Base-by-base conservation (phyloP, 2,329 filamentous ascomycete species). In the Bertia moriformis region DNA sequence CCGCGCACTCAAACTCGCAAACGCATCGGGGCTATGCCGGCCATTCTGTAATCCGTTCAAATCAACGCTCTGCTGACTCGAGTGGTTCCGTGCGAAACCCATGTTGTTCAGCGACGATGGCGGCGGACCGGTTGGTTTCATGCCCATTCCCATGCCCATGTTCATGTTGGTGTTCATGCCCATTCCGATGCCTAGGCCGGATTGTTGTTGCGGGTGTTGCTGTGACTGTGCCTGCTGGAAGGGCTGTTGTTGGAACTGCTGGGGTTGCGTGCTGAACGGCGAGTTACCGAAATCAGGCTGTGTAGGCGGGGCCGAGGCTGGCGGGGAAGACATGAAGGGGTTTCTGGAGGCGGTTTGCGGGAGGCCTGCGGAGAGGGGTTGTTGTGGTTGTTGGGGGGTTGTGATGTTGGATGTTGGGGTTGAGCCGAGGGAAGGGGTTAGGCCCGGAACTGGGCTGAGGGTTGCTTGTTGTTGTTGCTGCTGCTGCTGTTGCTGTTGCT, bases 1-100 rank as follows among this genome's bases (percentile, higher is more conserved):
- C 41, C 63, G 53, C 33, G 64, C 59, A 44, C 64, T 67, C 45
- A 68, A 46, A 49, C 55, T 65, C 18, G 63, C 62, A 54, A 67
- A 68, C 5, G 64, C 61, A 51, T 68, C 65, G 4, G 65, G 65
- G 45, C 63, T 67, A 45, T 67, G 63, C 22, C 65, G 54, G 3
- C 65, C 65, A 40, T 48, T 62, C 41, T 66, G 62, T 27, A 63
- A 48, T 13, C 58, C 59, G 38, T 55, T 63, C 40, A 67, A 54
- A 44, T 66, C 62, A 29, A 67, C 58, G 38, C 65, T 67, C 37
- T 62, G 64, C 43, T 64, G 59, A 48, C 63, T 67, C 49, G 63
- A 58, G 43, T 65, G 61, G 13, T 51, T 47, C 40, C 51, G 35
- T 40, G 44, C 33, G 24, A 35, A 39, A 4, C 10, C 38, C 14